These are phyloP conservation scores for Monosporascus sp. DNA, from an alignment of 2,329 filamentous ascomycete genomes.

Conservation along the genomic window DNA sequence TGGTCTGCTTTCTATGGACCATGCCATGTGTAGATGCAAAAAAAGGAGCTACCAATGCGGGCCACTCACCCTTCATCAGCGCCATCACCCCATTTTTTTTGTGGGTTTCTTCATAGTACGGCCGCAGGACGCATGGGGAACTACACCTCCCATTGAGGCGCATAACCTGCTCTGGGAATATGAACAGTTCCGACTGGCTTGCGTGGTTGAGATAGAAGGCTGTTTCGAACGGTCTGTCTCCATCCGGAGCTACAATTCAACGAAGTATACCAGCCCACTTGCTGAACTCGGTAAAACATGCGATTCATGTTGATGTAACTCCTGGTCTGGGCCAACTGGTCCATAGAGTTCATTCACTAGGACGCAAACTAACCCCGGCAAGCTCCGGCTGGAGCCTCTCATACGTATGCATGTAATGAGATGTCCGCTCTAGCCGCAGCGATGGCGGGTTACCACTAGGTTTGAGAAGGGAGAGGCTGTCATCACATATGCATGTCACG, in stretches of 20 bases:
- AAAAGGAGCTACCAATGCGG: background rate
- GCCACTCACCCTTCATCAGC: conserved; percentile 5
- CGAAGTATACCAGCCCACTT: background rate
- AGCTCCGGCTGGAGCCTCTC: background rate
- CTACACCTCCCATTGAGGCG: background rate
- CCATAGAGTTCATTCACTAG: too few species aligned
- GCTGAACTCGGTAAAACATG: too few species aligned
- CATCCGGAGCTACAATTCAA: background rate
- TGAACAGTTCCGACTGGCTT: too few species aligned
- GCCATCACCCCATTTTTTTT: conserved; percentile 19
- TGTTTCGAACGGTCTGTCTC: too few species aligned
- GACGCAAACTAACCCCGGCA: background rate
- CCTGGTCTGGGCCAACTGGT: too few species aligned
- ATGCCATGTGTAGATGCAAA: background rate
- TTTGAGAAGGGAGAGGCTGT: background rate
- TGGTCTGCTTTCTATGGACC: background rate
- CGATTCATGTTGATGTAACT: too few species aligned
- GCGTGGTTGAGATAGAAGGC: too few species aligned
- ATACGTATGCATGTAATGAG: background rate
- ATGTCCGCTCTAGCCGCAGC: background rate
- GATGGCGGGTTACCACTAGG: too few species aligned
- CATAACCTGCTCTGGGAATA: background rate
- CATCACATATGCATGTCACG: background rate
- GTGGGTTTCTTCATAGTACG: conserved; percentile 12
- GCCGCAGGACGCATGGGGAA: conserved; percentile 7